These are phyloP conservation scores for Pilatotrama ljubarskyi DNA, from an alignment of 768 basidiomycete genomes.

Conservation along the genomic window DNA sequence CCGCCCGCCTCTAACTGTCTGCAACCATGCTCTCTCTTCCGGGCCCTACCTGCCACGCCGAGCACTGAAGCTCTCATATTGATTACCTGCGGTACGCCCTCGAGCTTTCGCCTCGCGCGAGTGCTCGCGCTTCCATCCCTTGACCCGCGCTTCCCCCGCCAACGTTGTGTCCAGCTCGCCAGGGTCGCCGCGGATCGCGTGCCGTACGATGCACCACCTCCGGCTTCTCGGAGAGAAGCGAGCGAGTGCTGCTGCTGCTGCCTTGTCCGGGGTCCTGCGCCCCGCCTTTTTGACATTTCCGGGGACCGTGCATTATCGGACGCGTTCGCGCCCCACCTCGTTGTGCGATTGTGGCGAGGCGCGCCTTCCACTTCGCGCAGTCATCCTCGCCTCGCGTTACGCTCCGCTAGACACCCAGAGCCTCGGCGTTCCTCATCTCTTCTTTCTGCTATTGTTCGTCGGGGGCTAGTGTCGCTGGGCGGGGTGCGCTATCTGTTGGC, in stretches of 20 bases:
- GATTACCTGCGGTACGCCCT: too few relatives aligned
- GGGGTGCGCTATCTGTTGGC: too few relatives aligned
- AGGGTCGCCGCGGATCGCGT: constrained; percentile 17
- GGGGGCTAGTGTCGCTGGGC: too few relatives aligned
- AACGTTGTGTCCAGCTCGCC: neutral
- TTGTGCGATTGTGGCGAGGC: neutral
- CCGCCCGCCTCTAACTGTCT: neutral
- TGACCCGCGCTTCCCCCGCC: neutral
- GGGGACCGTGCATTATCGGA: constrained; percentile 17
- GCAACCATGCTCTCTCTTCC: neutral
- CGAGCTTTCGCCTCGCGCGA: neutral
- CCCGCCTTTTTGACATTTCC: neutral
- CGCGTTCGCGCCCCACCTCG: neutral
- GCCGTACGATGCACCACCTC: neutral
- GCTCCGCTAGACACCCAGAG: too few relatives aligned
- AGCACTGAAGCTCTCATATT: neutral
- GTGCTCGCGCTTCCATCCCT: neutral
- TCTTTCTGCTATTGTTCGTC: too few relatives aligned
- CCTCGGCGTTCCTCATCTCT: too few relatives aligned
- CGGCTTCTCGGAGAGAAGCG: constrained; percentile 3
- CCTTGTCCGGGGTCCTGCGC: neutral
- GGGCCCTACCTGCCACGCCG: neutral
- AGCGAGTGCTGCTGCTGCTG: too few relatives aligned
- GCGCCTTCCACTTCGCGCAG: neutral
- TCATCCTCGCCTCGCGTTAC: neutral